Evolutionary conservation across 192 early-diverging fungal genomes (phyloP).

Genomic region (Linnemannia schmuckeri): DNA sequence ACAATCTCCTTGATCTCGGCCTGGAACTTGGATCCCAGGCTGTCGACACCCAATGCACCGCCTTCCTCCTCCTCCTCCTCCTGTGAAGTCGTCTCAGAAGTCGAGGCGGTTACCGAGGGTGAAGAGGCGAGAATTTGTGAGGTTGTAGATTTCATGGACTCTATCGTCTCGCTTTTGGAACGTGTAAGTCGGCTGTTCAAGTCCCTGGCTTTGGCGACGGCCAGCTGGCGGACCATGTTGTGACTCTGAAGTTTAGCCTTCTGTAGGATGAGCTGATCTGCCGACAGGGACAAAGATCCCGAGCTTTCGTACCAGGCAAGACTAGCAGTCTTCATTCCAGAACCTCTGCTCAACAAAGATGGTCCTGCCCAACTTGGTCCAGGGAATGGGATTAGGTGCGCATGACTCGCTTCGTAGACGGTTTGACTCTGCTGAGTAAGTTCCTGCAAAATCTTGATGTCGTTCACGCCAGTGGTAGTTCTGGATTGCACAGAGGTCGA

Average conservation of each 20-base stretch:
- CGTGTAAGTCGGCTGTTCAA: not conserved
- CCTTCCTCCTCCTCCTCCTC: not conserved
- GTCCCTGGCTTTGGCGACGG: conserved; percentile 7
- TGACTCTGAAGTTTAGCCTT: not conserved
- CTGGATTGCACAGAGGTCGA: not conserved
- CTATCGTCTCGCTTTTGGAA: not conserved
- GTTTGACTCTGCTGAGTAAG: conserved; percentile 4
- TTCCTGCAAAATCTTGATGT: conserved; percentile 9
- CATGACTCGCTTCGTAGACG: not conserved
- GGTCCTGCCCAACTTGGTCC: not conserved
- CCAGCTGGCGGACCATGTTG: not conserved
- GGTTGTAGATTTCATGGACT: not conserved
- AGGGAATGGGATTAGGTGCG: not conserved
- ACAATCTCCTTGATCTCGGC: not conserved
- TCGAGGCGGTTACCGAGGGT: not conserved
- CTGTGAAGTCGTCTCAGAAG: not conserved
- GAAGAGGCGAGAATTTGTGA: not conserved
- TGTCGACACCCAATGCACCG: not conserved
- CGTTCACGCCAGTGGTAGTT: conserved; percentile 4
- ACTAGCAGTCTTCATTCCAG: too few relatives aligned
- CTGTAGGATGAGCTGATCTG: conserved; percentile 19
- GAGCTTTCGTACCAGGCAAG: conserved; percentile 14
- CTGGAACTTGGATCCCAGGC: conserved; percentile 15
- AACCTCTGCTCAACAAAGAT: not conserved
- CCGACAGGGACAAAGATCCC: not conserved